Percentiles rank a stretch among this genome's conserved stretches.
Evolutionary conservation across 2,329 filamentous ascomycete species (phyloP).

Genomic region (Penicillium hordei): DNA sequence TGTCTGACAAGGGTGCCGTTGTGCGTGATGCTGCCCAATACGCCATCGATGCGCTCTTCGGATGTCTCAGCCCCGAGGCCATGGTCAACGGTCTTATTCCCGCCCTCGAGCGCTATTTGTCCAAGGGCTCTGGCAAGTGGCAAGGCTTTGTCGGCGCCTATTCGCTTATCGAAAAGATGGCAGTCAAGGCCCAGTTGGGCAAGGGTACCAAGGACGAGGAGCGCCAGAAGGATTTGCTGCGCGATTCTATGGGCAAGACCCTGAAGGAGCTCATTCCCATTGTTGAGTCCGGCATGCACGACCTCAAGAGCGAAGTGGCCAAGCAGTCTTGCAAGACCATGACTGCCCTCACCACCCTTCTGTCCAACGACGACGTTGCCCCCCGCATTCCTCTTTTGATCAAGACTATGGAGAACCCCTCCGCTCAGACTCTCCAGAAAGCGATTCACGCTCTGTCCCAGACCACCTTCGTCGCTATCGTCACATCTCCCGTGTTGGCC

Average conservation of each 20-base stretch:
- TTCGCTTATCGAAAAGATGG: constrained; percentile 85
- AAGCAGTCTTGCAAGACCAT: constrained; percentile 93
- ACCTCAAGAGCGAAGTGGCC: constrained; percentile 78
- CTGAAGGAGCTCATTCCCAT: constrained; percentile 85
- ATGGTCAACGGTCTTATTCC: constrained; percentile 81
- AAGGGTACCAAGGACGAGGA: constrained; percentile 83
- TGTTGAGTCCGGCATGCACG: constrained; percentile 92
- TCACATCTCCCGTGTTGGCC: constrained; percentile 92
- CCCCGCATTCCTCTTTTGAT: constrained; percentile 89
- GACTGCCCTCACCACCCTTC: constrained; percentile 81
- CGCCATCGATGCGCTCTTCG: constrained; percentile 84
- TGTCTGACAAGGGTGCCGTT: constrained; percentile 85
- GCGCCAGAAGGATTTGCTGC: constrained; percentile 80
- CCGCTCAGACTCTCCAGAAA: constrained; percentile 82
- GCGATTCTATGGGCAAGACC: constrained; percentile 78
- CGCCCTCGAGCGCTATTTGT: constrained; percentile 70
- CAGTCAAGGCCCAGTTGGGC: constrained; percentile 86
- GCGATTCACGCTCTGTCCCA: constrained; percentile 95
- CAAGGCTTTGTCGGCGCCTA: constrained; percentile 89
- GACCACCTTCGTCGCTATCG: constrained; percentile 96
- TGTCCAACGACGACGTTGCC: constrained; percentile 95
- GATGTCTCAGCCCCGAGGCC: constrained; percentile 74
- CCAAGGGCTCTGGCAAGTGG: constrained; percentile 89
- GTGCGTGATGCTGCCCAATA: constrained; percentile 93
- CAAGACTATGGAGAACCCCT: constrained; percentile 93